phyloP scores from a whole-genome alignment of 202 grass and related monocot species.

The Panicum virgatum region DNA sequence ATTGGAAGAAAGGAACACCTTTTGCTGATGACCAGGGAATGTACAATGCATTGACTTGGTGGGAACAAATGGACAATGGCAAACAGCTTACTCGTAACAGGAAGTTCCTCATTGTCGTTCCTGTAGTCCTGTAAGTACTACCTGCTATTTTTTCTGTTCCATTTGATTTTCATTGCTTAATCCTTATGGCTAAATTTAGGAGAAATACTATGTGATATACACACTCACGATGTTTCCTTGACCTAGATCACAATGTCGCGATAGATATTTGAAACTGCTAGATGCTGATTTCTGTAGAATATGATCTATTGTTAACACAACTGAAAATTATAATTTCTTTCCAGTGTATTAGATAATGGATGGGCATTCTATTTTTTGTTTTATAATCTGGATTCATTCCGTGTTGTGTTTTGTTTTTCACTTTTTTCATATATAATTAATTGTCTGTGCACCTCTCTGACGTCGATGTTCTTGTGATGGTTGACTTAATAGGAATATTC shows the following conservation, averaged over 20 bases:
- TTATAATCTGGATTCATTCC: background rate
- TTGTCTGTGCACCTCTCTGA: background rate
- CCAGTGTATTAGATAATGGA: background rate
- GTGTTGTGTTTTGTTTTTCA: too few relatives aligned
- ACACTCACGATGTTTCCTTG: background rate
- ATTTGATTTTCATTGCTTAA: background rate
- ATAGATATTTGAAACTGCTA: background rate
- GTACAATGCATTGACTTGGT: constrained; percentile 60
- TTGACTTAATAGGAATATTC: constrained; percentile 19
- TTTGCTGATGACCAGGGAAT: constrained; percentile 68
- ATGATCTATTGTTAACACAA: background rate
- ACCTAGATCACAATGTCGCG: background rate
- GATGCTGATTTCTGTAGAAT: background rate
- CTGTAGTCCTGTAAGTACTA: constrained; percentile 50
- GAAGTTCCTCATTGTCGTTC: constrained; percentile 55
- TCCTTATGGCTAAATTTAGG: background rate
- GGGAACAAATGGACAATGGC: constrained; percentile 66
- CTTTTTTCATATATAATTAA: background rate
- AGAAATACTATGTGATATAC: background rate
- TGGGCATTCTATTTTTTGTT: background rate
- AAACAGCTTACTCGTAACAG: constrained; percentile 59
- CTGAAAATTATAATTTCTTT: background rate
- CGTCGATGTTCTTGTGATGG: background rate
- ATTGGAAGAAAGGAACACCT: constrained; percentile 69
- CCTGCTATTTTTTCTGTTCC: constrained; percentile 9